Evolutionary conservation across 768 basidiomycete genomes (phyloP).

Genomic region (Agaricus subrufescens): DNA sequence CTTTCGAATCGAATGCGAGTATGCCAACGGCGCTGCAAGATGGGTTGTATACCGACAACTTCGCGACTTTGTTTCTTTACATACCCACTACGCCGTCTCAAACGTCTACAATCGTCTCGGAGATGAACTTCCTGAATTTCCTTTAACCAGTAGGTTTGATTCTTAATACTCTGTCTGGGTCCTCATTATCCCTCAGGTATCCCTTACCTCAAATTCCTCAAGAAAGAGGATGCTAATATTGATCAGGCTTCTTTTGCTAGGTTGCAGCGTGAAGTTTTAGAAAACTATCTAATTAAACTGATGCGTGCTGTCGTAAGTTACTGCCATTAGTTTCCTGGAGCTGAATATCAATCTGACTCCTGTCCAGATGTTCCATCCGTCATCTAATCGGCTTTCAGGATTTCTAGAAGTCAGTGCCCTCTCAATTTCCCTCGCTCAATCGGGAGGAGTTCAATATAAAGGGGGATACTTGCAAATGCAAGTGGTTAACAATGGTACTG

Average conservation of each 20-base stretch:
- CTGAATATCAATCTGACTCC: not conserved
- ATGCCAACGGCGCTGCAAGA: constrained; percentile 85
- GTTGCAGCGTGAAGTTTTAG: constrained; percentile 75
- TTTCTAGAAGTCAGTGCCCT: constrained; percentile 93
- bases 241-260: constrained; percentile 75
- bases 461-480: constrained; percentile 76
- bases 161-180: not conserved
- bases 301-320: constrained; percentile 81
- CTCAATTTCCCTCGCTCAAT: constrained; percentile 71
- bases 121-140: constrained; percentile 87
- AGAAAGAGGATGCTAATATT: constrained; percentile 55
- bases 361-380: constrained; percentile 89
- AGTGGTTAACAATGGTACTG: constrained; percentile 42
- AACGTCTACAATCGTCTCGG: constrained; percentile 74
- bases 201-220: constrained; percentile 88
- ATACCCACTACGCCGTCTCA: constrained; percentile 83
- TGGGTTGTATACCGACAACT: constrained; percentile 97
- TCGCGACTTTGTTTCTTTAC: constrained; percentile 86
- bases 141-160: constrained; percentile 57
- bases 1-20: constrained; percentile 93
- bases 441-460: constrained; percentile 87
- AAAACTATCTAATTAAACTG: constrained; percentile 83
- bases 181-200: constrained; percentile 37
- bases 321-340: not conserved
- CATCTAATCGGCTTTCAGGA: constrained; percentile 81